Conservation (phyloP, 2,329 filamentous ascomycete species). For the Zasmidium angulare region DNA sequence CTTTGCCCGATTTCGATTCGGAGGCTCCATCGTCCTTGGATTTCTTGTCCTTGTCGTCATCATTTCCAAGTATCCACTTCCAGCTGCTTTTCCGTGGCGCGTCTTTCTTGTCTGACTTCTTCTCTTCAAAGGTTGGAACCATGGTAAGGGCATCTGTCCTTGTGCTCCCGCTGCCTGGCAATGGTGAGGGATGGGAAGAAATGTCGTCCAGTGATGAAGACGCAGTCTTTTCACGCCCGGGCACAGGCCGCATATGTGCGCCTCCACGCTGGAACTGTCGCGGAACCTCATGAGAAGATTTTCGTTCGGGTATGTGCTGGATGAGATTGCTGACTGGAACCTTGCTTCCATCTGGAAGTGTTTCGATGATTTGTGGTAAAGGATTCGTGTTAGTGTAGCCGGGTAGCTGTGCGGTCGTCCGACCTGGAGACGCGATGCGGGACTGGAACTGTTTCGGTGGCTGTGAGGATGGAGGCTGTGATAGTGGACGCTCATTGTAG, state of each 20-base stretch:
- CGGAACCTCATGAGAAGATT: constrained; percentile 42
- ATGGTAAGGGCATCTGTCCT: constrained; percentile 77
- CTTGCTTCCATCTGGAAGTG: constrained; percentile 41
- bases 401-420: constrained; percentile 54
- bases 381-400: constrained; percentile 43
- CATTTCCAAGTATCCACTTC: constrained; percentile 73
- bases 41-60: constrained; percentile 72
- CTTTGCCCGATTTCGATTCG: constrained; percentile 21
- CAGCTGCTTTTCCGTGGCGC: constrained; percentile 73
- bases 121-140: constrained; percentile 73
- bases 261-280: constrained; percentile 35
- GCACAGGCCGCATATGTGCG: constrained; percentile 35
- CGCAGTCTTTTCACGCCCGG: constrained; percentile 34
- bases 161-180: constrained; percentile 65
- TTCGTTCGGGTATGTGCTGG: constrained; percentile 50
- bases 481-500: constrained; percentile 18
- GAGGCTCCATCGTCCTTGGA: constrained; percentile 44
- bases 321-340: constrained; percentile 27
- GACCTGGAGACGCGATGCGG: constrained; percentile 55
- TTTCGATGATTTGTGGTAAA: constrained; percentile 65
- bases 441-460: constrained; percentile 55
- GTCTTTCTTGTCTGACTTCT: constrained; percentile 69
- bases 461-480: constrained; percentile 35
- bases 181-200: constrained; percentile 62
- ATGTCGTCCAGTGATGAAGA: constrained; percentile 62